Percentiles rank a stretch among this genome's conserved stretches.
Conservation (phyloP, 228 moss, liverwort and hornwort genomes). For the Sphagnum magellanicum region DNA sequence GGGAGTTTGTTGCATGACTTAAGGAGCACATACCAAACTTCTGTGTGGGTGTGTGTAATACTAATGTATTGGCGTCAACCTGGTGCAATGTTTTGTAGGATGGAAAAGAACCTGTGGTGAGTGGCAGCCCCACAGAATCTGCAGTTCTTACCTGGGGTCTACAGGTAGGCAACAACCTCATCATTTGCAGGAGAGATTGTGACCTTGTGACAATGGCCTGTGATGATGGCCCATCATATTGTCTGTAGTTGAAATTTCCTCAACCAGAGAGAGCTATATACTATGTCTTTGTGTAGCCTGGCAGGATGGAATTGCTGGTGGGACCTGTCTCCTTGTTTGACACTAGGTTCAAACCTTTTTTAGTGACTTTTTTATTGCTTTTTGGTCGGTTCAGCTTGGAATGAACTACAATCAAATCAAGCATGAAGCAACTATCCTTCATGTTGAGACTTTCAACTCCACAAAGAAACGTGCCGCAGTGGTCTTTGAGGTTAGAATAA, state of each 20-base stretch:
- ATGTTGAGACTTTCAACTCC: conserved; percentile 73
- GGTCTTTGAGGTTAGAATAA: conserved; percentile 15
- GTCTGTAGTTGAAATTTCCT: neutral
- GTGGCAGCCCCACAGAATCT: conserved; percentile 73
- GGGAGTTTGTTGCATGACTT: too few relatives aligned
- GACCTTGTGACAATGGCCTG: neutral
- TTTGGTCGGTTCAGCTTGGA: conserved; percentile 30
- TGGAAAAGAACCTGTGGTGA: conserved; percentile 36
- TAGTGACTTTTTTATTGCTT: neutral
- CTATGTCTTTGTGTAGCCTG: too few relatives aligned
- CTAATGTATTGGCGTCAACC: too few relatives aligned
- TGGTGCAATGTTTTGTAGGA: neutral
- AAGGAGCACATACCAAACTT: too few relatives aligned
- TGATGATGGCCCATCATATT: too few relatives aligned
- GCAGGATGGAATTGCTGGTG: too few relatives aligned
- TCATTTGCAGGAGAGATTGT: neutral
- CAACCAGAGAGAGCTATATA: neutral
- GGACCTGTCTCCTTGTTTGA: too few relatives aligned
- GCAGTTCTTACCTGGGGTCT: conserved; percentile 64
- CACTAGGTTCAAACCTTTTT: too few relatives aligned
- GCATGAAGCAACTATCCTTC: conserved; percentile 17
- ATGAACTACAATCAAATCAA: conserved; percentile 46
- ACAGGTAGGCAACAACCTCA: conserved; percentile 2
- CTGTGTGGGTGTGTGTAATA: too few relatives aligned
- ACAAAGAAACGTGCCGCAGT: conserved; percentile 70